Conservation (phyloP, 306 rosid species). For the Cucumis cinereus region DNA sequence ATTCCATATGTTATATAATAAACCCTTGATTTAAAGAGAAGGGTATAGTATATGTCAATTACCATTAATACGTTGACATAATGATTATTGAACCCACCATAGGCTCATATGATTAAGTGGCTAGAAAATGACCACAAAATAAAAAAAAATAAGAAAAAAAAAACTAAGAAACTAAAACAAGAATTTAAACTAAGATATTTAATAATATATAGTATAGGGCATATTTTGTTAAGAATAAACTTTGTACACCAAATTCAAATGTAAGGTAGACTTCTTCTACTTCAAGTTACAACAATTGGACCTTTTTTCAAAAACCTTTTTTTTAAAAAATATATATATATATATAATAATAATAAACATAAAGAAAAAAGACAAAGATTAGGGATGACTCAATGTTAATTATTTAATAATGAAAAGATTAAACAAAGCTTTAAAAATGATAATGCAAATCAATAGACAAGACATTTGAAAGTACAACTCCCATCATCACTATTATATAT, state of each 20-base stretch:
- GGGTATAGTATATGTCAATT: too few relatives aligned
- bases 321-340: neutral
- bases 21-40: too few relatives aligned
- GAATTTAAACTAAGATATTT: too few relatives aligned
- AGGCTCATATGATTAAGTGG: too few relatives aligned
- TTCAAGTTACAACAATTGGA: neutral
- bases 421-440: conserved; percentile 29
- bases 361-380: neutral
- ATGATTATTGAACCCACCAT: too few relatives aligned
- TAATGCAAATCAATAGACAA: conserved; percentile 14
- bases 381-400: neutral
- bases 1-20: neutral
- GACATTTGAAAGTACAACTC: conserved; percentile 5
- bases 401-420: neutral
- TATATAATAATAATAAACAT: neutral
- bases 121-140: too few relatives aligned
- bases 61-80: too few relatives aligned
- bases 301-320: neutral
- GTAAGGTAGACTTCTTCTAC: neutral
- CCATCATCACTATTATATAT: conserved; percentile 16
- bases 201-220: too few relatives aligned
- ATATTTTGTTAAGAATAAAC: neutral
- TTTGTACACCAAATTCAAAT: neutral
- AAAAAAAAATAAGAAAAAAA: too few relatives aligned
- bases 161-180: too few relatives aligned